Percentiles rank a stretch among this genome's conserved stretches.
These are phyloP conservation scores for Calcarisporium arbuscula DNA, from an alignment of 2,329 filamentous ascomycete species.

Conservation along the genomic window DNA sequence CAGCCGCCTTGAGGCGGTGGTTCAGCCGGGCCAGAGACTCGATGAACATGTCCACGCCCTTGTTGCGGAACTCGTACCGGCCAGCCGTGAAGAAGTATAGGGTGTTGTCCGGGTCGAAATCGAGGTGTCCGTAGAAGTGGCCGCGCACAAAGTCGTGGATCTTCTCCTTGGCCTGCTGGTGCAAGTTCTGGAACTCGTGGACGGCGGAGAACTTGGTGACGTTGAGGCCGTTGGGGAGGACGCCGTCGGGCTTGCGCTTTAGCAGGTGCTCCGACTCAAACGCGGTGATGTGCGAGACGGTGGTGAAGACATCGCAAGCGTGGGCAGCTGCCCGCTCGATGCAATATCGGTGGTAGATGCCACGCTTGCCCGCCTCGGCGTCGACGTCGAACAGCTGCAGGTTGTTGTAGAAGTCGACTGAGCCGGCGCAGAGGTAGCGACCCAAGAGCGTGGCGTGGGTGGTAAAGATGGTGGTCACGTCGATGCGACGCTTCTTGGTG, in stretches of 20 bases:
- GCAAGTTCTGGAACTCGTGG: constrained; percentile 97
- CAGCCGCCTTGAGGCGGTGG: constrained; percentile 77
- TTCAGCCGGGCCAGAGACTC: constrained; percentile 92
- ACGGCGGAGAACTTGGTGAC: constrained; percentile 96
- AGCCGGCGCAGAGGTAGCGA: constrained; percentile 92
- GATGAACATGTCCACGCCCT: constrained; percentile 99
- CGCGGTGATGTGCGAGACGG: constrained; percentile 95
- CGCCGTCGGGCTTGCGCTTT: constrained; percentile 95
- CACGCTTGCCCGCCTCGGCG: constrained; percentile 91
- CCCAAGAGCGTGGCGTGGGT: constrained; percentile 94
- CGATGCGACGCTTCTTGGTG: constrained; percentile 88
- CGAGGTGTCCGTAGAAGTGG: constrained; percentile 97
- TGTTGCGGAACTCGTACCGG: constrained; percentile 96
- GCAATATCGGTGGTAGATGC: constrained; percentile 97
- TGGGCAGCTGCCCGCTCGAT: constrained; percentile 93
- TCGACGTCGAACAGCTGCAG: constrained; percentile 96
- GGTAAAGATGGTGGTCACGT: constrained; percentile 96
- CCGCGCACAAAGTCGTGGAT: constrained; percentile 97
- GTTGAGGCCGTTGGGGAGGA: constrained; percentile 92
- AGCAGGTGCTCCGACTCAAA: constrained; percentile 97
- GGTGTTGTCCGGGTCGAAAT: constrained; percentile 94
- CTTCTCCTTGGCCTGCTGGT: constrained; percentile 94
- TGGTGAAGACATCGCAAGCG: constrained; percentile 93
- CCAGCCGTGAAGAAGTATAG: constrained; percentile 97
- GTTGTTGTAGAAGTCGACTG: constrained; percentile 99